phyloP scores from a whole-genome alignment of 2,329 filamentous ascomycete species.

The Colletotrichum sp. region DNA sequence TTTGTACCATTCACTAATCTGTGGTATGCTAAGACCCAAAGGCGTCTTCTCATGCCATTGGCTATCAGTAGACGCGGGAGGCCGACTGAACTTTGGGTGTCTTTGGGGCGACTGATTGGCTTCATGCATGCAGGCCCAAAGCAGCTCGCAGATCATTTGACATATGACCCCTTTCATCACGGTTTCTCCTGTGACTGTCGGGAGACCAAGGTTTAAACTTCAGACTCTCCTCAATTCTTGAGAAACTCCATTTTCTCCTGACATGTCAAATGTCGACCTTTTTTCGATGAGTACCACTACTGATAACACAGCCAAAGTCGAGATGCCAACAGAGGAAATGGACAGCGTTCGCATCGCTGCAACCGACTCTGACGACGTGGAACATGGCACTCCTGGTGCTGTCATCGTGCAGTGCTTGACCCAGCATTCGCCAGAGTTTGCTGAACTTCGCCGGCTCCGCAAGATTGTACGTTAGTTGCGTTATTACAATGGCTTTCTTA shows the following conservation, averaged over 20 bases:
- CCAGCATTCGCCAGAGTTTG: background rate
- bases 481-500: too few species aligned
- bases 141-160: background rate
- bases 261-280: background rate
- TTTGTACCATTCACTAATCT: background rate
- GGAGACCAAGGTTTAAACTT: background rate
- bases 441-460: background rate
- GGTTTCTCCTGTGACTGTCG: background rate
- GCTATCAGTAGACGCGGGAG: background rate
- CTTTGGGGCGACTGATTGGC: background rate
- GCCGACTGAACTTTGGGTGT: background rate
- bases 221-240: background rate
- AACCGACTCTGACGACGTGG: background rate
- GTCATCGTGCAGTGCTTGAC: background rate
- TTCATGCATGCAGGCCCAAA: background rate
- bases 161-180: background rate
- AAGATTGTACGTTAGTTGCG: background rate
- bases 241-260: rapidly evolving
- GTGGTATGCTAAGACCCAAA: background rate
- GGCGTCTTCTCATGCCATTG: background rate
- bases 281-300: background rate
- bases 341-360: background rate
- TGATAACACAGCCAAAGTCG: background rate
- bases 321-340: background rate
- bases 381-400: background rate